These are phyloP conservation scores for Sanghuangporus weigelae DNA, from an alignment of 1,284 basidiomycete species.

Conservation along the genomic window DNA sequence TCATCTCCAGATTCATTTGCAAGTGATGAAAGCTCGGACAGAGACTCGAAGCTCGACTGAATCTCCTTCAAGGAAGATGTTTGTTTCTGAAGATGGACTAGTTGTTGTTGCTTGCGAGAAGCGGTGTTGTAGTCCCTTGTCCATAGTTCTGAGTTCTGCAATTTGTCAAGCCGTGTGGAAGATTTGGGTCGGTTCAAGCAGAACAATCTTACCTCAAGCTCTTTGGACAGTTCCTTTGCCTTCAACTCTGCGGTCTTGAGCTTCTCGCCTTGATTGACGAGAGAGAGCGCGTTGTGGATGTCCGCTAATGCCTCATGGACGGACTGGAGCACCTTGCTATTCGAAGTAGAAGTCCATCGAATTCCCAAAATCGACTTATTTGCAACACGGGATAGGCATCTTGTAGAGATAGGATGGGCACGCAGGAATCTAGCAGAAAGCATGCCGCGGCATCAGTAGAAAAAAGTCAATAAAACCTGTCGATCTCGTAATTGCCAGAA, in stretches of 20 bases:
- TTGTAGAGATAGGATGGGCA: not conserved
- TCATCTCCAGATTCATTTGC: conserved; percentile 5
- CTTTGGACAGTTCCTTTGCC: not conserved
- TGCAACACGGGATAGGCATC: too few species aligned
- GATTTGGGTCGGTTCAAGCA: too few species aligned
- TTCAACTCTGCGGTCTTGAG: conserved; percentile 2
- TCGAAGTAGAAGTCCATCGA: not conserved
- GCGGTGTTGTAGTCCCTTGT: conserved; percentile 12
- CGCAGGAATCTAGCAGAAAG: not conserved
- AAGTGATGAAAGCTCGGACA: conserved; percentile 10
- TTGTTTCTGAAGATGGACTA: conserved; percentile 8
- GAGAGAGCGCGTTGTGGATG: conserved; percentile 7
- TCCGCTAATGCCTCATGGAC: conserved; percentile 8
- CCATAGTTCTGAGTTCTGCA: conserved; percentile 7
- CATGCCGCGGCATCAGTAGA: not conserved
- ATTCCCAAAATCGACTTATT: not conserved
- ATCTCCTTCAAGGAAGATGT: conserved; percentile 7
- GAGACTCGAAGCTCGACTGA: conserved; percentile 3
- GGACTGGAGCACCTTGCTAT: not conserved
- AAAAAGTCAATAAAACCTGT: not conserved
- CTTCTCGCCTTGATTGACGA: conserved; percentile 13
- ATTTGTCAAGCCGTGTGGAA: not conserved
- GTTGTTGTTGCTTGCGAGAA: conserved; percentile 12
- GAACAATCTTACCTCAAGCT: conserved; percentile 1
- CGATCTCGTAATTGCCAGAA: not conserved